Evolutionary conservation across 441 rosid genomes (phyloP).

Genomic region (Corymbia citriodora): DNA sequence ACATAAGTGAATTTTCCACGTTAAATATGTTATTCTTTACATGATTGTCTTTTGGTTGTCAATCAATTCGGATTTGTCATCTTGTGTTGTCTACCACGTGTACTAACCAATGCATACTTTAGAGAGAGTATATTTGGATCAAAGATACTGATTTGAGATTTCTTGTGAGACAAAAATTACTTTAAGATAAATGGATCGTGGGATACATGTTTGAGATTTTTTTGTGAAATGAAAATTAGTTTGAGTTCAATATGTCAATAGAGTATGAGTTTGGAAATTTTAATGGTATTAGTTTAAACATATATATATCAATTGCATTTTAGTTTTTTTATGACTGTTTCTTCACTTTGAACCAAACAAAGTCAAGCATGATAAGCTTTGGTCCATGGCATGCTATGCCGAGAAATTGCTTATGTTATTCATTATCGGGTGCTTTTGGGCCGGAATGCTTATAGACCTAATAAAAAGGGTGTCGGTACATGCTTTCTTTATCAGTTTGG

Average conservation of each 20-base stretch:
- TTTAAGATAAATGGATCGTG: not conserved
- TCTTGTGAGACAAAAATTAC: not conserved
- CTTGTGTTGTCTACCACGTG: not conserved
- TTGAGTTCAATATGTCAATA: not conserved
- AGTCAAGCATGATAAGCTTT: not conserved
- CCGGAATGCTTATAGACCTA: not conserved
- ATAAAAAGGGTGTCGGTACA: not conserved
- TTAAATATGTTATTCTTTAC: not conserved
- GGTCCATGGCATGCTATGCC: not conserved
- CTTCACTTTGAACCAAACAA: not conserved
- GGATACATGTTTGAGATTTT: rapidly evolving
- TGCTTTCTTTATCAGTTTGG: not conserved
- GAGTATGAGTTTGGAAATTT: not conserved
- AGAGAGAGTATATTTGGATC: not conserved
- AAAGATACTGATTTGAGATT: not conserved
- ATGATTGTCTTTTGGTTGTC: not conserved
- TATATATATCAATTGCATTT: not conserved
- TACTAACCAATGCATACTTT: not conserved
- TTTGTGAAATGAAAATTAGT: not conserved
- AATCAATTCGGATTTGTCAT: not conserved
- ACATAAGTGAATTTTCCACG: not conserved
- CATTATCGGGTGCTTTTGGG: not conserved
- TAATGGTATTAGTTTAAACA: not conserved
- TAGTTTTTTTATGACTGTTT: not conserved
- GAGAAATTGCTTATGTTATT: not conserved